Evolutionary conservation across 176 grass and related monocot genomes (phyloP).

Genomic region (Panicum miliaceum): DNA sequence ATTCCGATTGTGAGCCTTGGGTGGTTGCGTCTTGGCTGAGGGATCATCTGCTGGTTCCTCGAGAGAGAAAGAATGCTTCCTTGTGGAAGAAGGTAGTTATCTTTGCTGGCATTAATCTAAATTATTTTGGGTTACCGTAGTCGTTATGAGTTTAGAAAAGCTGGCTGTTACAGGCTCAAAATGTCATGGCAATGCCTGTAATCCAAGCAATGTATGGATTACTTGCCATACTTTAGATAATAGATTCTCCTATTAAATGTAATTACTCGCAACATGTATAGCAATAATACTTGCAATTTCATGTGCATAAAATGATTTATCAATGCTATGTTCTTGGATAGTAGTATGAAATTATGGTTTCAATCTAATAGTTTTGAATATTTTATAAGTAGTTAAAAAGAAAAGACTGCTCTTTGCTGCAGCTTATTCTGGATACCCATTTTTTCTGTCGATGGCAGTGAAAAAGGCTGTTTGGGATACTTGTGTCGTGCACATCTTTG

Average conservation of each 20-base stretch:
- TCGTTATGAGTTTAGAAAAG: not conserved
- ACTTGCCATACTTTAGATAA: not conserved
- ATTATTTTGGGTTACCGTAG: not conserved
- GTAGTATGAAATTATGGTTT: not conserved
- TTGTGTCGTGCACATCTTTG: not conserved
- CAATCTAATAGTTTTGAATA: not conserved
- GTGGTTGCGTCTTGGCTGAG: slow-evolving; percentile 85
- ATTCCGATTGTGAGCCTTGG: slow-evolving; percentile 59
- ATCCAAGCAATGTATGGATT: slow-evolving; percentile 1
- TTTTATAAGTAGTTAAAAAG: slow-evolving; percentile 9
- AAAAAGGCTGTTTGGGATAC: slow-evolving; percentile 9
- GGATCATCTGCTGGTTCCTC: slow-evolving; percentile 78
- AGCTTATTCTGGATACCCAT: not conserved
- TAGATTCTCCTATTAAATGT: not conserved
- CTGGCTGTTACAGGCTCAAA: not conserved
- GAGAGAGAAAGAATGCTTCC: slow-evolving; percentile 68
- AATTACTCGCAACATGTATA: not conserved
- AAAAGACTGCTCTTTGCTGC: not conserved
- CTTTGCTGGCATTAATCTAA: not conserved
- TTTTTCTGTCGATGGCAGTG: not conserved
- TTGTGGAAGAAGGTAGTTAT: slow-evolving; percentile 87
- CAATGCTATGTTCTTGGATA: not conserved
- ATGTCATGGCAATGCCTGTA: not conserved
- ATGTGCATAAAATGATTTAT: slow-evolving; percentile 13
- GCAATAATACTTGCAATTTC: not conserved